Percentiles rank a stretch among this genome's conserved stretches.
Conservation (phyloP, 768 basidiomycete species). For the Tulasnella sp. region DNA sequence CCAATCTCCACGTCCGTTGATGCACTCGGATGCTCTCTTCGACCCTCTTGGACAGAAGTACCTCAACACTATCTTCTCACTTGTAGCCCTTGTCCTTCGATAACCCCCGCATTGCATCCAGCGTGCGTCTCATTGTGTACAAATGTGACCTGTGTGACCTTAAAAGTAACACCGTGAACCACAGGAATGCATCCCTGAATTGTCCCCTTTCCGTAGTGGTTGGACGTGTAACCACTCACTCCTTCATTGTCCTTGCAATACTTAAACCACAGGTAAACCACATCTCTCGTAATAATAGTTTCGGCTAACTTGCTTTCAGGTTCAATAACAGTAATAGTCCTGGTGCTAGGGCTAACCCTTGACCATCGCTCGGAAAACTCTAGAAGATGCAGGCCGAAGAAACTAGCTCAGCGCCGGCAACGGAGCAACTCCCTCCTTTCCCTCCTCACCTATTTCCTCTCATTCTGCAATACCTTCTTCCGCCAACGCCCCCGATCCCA, state of each 20-base stretch:
- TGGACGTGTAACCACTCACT: too few species aligned
- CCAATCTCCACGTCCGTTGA: background rate
- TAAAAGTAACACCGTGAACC: background rate
- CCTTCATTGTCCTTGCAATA: too few species aligned
- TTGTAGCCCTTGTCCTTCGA: background rate
- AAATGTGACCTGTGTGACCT: background rate
- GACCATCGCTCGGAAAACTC: background rate
- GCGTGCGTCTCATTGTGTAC: background rate
- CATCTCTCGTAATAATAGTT: too few species aligned
- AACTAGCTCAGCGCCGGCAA: background rate
- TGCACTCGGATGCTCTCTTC: too few species aligned
- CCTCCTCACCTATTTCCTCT: constrained; percentile 23
- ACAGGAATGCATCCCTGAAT: too few species aligned
- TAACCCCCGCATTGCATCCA: background rate
- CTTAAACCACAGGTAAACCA: too few species aligned
- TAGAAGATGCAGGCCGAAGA: background rate
- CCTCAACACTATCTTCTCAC: background rate
- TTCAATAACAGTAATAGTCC: background rate
- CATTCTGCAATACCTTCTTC: constrained; percentile 26
- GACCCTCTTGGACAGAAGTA: background rate
- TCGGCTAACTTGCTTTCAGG: too few species aligned
- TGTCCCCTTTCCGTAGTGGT: too few species aligned
- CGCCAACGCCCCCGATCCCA: constrained; percentile 25
- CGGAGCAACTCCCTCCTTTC: constrained; percentile 8
- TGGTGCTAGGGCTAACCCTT: background rate